These are phyloP conservation scores for Rhizopus sp. DNA, from an alignment of 371 early-diverging fungal genomes.

Conservation along the genomic window DNA sequence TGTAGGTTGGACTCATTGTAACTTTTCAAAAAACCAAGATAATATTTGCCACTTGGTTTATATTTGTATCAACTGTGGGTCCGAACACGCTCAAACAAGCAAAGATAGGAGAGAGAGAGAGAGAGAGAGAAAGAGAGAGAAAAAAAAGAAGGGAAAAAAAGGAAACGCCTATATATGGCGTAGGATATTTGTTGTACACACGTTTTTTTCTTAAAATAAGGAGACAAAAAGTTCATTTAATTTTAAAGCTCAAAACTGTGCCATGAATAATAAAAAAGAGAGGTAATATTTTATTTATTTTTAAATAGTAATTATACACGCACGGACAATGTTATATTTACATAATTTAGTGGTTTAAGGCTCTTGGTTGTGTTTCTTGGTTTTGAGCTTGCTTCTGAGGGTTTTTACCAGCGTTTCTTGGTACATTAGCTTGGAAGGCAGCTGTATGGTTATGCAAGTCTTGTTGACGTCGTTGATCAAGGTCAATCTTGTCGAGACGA, in stretches of 20 bases:
- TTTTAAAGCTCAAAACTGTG: no score
- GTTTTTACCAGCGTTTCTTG: slow-evolving; percentile 24
- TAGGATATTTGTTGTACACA: no score
- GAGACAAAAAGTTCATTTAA: slow-evolving; percentile 3
- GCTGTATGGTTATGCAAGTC: slow-evolving; percentile 25
- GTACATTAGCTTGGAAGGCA: slow-evolving; percentile 11
- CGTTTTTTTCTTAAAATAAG: neutral
- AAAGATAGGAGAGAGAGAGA: neutral
- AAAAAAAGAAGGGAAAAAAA: neutral
- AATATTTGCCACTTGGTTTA: no score
- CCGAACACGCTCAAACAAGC: no score
- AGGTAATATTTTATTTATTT: no score
- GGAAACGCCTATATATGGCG: no score
- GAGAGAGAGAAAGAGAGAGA: slow-evolving; percentile 5
- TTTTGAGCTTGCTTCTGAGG: slow-evolving; percentile 12
- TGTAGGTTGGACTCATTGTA: neutral
- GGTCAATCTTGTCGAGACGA: slow-evolving; percentile 10
- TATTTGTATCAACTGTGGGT: no score
- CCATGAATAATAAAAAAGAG: no score
- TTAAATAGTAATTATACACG: no score
- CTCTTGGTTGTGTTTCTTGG: slow-evolving; percentile 27
- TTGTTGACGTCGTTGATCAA: slow-evolving; percentile 25
- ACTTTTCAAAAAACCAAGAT: neutral
- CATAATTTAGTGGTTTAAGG: slow-evolving; percentile 27
- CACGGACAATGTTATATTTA: no score